phyloP scores from a whole-genome alignment of 2,329 filamentous ascomycete species.

The Westerdykella sp. region DNA sequence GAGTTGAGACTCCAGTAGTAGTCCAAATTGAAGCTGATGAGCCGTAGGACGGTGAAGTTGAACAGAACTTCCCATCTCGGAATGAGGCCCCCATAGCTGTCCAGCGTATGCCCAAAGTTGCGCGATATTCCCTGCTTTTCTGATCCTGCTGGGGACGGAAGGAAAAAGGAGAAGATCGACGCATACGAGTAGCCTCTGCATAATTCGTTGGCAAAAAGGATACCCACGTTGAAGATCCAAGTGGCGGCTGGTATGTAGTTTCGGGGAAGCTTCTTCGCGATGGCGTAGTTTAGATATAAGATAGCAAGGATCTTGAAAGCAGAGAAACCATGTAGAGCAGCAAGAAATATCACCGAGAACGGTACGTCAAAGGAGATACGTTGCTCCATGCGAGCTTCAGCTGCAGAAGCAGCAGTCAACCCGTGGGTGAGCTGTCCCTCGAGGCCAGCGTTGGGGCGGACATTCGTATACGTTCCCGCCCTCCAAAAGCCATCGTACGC shows the following conservation, averaged over 20 bases:
- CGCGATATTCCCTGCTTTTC: conserved; percentile 43
- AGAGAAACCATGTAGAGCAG: conserved; percentile 78
- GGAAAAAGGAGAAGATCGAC: conserved; percentile 52
- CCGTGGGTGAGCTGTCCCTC: conserved; percentile 35
- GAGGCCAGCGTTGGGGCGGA: conserved; percentile 32
- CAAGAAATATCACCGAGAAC: conserved; percentile 75
- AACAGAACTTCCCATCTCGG: conserved; percentile 94
- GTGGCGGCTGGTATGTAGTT: conserved; percentile 66
- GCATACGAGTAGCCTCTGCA: conserved; percentile 69
- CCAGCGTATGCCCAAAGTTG: conserved; percentile 64
- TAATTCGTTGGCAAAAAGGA: conserved; percentile 86
- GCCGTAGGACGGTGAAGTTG: conserved; percentile 84
- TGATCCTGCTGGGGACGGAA: conserved; percentile 37
- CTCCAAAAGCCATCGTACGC: conserved; percentile 56
- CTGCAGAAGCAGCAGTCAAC: conserved; percentile 44
- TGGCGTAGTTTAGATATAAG: conserved; percentile 71
- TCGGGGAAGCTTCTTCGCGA: conserved; percentile 67
- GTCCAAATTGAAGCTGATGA: conserved; percentile 96
- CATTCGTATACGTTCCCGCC: conserved; percentile 40
- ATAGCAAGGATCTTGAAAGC: conserved; percentile 75
- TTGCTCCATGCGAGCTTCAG: conserved; percentile 52
- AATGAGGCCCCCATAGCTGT: conserved; percentile 76
- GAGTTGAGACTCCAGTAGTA: conserved; percentile 84
- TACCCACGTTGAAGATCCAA: conserved; percentile 83
- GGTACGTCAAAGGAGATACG: conserved; percentile 74